Evolutionary conservation across 208 protist genomes (phyloP).

Genomic region (Strigomonas galati): DNA sequence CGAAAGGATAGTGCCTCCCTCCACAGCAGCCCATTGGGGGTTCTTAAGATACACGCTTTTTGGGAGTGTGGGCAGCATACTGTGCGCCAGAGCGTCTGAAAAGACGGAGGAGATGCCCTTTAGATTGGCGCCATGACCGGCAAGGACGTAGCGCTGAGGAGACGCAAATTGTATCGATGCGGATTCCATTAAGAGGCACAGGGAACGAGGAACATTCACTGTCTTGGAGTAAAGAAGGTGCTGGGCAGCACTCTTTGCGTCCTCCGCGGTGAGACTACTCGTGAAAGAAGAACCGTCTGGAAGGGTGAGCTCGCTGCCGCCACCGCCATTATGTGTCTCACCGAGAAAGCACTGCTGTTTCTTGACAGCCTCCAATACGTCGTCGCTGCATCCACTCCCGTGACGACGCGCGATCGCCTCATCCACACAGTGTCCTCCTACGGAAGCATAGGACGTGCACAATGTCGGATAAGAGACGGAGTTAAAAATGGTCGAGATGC

Average conservation of each 20-base stretch:
- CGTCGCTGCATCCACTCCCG: too few species aligned
- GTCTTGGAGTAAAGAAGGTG: not conserved
- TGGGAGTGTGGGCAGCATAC: conserved; percentile 6
- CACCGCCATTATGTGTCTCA: not conserved
- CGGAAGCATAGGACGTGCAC: conserved; percentile 18
- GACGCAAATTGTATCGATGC: too few species aligned
- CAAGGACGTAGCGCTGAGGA: conserved; percentile 1
- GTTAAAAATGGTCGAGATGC: conserved; percentile 47
- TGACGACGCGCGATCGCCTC: conserved; percentile 11
- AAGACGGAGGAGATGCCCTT: conserved; percentile 23
- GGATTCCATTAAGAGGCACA: too few species aligned
- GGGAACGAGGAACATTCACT: not conserved
- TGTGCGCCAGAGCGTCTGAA: conserved; percentile 18
- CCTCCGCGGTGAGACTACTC: not conserved
- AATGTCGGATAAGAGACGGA: conserved; percentile 30
- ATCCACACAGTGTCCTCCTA: conserved; percentile 47
- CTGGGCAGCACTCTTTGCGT: not conserved
- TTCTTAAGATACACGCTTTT: conserved; percentile 25
- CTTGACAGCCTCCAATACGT: not conserved
- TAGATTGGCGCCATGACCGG: conserved; percentile 31
- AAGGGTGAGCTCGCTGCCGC: not conserved
- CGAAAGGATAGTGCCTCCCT: conserved; percentile 61
- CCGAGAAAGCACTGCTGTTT: not conserved
- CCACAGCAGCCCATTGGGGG: conserved; percentile 37
- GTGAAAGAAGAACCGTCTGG: not conserved